These are phyloP conservation scores for Citrullus mucosospermus DNA, from an alignment of 306 rosid genomes.

Conservation along the genomic window DNA sequence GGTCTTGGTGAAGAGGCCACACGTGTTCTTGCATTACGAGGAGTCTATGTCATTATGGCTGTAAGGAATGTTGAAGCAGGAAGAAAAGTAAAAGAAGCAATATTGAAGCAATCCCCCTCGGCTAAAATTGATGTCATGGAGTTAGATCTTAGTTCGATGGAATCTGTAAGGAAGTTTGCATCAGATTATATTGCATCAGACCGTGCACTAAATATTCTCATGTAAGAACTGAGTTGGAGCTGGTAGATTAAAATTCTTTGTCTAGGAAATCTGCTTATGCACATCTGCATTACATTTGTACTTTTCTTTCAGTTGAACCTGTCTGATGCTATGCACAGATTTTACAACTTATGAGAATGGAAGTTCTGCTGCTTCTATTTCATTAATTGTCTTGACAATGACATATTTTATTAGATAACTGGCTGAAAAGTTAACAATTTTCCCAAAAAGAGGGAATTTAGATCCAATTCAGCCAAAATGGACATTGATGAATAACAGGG, in stretches of 20 bases:
- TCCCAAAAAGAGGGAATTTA: neutral
- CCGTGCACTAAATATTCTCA: slow-evolving; percentile 40
- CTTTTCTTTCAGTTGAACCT: neutral
- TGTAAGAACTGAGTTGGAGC: slow-evolving; percentile 22
- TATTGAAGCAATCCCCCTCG: slow-evolving; percentile 30
- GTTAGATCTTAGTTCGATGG: slow-evolving; percentile 56
- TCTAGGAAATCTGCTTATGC: neutral
- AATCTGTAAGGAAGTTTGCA: slow-evolving; percentile 60
- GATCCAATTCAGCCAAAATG: neutral
- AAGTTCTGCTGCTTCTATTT: neutral
- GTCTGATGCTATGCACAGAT: neutral
- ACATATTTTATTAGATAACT: neutral
- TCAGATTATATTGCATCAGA: slow-evolving; percentile 36
- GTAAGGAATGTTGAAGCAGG: slow-evolving; percentile 53
- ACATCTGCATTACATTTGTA: neutral
- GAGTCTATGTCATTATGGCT: slow-evolving; percentile 79
- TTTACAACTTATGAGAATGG: neutral
- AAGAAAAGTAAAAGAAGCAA: slow-evolving; percentile 28
- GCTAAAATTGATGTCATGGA: slow-evolving; percentile 59
- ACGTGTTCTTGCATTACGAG: slow-evolving; percentile 41
- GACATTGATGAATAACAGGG: neutral
- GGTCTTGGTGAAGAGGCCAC: slow-evolving; percentile 60
- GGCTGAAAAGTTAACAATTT: neutral
- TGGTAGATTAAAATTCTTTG: neutral
- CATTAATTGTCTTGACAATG: neutral